These are phyloP conservation scores for Lagenaria siceraria DNA, from an alignment of 306 rosid species.

Conservation along the genomic window DNA sequence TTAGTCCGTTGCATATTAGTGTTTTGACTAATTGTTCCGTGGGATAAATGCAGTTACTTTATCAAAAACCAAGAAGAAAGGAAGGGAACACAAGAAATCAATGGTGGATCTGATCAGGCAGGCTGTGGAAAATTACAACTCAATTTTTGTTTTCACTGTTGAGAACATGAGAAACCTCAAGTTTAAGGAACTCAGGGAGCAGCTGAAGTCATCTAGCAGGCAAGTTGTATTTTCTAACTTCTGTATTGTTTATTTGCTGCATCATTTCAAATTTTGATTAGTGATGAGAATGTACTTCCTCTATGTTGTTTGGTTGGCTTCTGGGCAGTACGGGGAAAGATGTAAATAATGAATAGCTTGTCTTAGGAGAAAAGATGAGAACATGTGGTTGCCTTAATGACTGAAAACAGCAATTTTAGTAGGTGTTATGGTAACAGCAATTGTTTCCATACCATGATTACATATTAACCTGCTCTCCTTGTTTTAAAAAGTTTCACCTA, in stretches of 20 bases:
- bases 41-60: conserved; percentile 51
- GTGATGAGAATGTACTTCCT: not conserved
- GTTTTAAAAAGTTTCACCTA: not conserved
- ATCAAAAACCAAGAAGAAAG: conserved; percentile 88
- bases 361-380: not conserved
- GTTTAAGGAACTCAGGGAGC: conserved; percentile 81
- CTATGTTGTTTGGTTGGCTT: not conserved
- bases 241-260: not conserved
- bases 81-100: conserved; percentile 68
- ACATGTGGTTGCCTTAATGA: not conserved
- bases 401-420: not conserved
- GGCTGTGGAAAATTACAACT: conserved; percentile 58
- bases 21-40: not conserved
- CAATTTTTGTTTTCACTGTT: conserved; percentile 57
- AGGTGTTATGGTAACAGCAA: not conserved
- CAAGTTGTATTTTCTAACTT: not conserved
- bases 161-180: conserved; percentile 93
- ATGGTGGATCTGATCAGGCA: conserved; percentile 47
- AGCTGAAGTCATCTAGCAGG: conserved; percentile 64
- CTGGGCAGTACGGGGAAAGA: not conserved
- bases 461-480: not conserved
- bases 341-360: not conserved
- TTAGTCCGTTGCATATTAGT: not conserved
- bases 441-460: not conserved
- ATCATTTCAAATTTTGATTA: not conserved